These are phyloP conservation scores for Salvia rosmarinus DNA, from an alignment of 257 asterid genomes.

Conservation along the genomic window DNA sequence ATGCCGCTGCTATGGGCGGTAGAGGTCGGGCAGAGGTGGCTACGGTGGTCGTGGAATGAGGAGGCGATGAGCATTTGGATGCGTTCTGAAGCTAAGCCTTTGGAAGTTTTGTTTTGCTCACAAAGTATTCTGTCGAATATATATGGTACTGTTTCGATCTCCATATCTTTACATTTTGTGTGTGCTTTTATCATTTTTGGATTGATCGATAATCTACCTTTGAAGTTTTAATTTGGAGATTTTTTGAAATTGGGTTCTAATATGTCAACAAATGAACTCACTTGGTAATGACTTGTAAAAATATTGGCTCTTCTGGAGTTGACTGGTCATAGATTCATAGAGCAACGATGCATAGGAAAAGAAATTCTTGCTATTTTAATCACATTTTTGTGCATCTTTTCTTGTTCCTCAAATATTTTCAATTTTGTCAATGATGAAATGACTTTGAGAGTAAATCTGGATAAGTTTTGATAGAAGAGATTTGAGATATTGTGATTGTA, in stretches of 20 bases:
- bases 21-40: conserved; percentile 61
- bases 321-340: too few relatives aligned
- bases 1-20: conserved; percentile 85
- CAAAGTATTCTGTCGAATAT: conserved; percentile 14
- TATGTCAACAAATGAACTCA: neutral
- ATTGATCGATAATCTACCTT: neutral
- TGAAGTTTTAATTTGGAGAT: neutral
- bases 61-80: conserved; percentile 53
- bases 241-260: neutral
- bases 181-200: neutral
- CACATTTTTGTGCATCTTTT: neutral
- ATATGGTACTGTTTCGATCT: neutral
- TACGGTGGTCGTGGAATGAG: conserved; percentile 91
- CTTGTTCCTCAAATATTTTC: neutral
- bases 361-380: neutral
- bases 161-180: neutral
- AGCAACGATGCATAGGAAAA: neutral
- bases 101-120: neutral
- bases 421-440: too few relatives aligned
- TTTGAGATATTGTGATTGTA: too few relatives aligned
- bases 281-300: too few relatives aligned
- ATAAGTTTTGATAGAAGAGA: too few relatives aligned
- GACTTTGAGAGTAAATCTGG: too few relatives aligned
- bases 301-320: too few relatives aligned
- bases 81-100: neutral